Percentiles rank a stretch among this genome's conserved stretches.
These are phyloP conservation scores for Yamadazyma laniorum DNA, from an alignment of 805 yeast genomes.

Conservation along the genomic window DNA sequence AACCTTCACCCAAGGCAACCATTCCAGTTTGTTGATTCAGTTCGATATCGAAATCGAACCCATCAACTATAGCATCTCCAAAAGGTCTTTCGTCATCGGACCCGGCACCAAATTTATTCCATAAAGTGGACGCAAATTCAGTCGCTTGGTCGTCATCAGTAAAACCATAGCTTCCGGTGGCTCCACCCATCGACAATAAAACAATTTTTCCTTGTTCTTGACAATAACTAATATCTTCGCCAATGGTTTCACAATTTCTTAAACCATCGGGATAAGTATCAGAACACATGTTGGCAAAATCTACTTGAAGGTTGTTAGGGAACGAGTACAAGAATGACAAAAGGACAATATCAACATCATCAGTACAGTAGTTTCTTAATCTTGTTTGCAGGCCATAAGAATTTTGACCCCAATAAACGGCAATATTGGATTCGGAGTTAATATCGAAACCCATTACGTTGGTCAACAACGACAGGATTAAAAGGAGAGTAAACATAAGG, in stretches of 20 bases:
- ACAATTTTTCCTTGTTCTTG: slow-evolving; percentile 78
- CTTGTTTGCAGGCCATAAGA: slow-evolving; percentile 33
- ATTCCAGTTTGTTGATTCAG: slow-evolving; percentile 62
- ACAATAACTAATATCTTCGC: slow-evolving; percentile 68
- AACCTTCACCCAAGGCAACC: slow-evolving; percentile 46
- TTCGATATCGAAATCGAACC: slow-evolving; percentile 78
- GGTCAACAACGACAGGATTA: not conserved
- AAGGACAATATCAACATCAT: slow-evolving; percentile 68
- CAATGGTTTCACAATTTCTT: slow-evolving; percentile 43
- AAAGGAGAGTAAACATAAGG: slow-evolving; percentile 3
- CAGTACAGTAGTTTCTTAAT: slow-evolving; percentile 57
- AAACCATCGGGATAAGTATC: slow-evolving; percentile 41
- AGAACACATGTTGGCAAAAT: slow-evolving; percentile 52
- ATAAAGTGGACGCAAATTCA: slow-evolving; percentile 44
- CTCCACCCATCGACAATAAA: slow-evolving; percentile 66
- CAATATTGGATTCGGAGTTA: slow-evolving; percentile 22
- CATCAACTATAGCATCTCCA: slow-evolving; percentile 76
- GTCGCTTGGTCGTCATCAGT: slow-evolving; percentile 49
- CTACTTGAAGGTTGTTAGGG: slow-evolving; percentile 36
- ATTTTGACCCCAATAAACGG: slow-evolving; percentile 32
- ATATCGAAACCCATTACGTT: slow-evolving; percentile 13
- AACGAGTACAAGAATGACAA: slow-evolving; percentile 68
- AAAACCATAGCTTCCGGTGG: slow-evolving; percentile 41
- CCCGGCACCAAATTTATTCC: slow-evolving; percentile 42
- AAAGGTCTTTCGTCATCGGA: slow-evolving; percentile 48